Evolutionary conservation across 352 stramenopile genomes (phyloP).

Genomic region (Saprolegnia diclina): DNA sequence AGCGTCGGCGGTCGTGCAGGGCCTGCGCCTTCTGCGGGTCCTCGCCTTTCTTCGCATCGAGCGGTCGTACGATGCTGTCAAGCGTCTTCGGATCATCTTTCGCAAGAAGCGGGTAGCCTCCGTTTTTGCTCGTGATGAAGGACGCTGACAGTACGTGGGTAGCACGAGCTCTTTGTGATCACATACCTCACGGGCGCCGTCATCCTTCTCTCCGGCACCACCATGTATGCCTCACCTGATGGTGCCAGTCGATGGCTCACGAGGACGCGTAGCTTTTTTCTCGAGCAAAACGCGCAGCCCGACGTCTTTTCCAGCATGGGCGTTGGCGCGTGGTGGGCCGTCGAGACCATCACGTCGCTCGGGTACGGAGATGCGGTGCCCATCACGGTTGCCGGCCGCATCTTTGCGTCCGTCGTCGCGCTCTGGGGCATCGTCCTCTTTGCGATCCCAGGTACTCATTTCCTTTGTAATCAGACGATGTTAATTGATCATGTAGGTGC

Average conservation of each 20-base stretch:
- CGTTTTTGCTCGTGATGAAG: too few relatives aligned
- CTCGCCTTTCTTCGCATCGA: conserved; percentile 78
- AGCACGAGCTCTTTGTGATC: conserved; percentile 68
- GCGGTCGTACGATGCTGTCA: conserved; percentile 69
- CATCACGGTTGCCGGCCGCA: conserved; percentile 50
- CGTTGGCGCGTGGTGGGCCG: conserved; percentile 69
- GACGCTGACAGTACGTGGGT: neutral
- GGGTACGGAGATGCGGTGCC: conserved; percentile 82
- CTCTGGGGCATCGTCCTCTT: conserved; percentile 83
- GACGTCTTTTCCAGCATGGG: conserved; percentile 73
- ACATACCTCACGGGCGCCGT: conserved; percentile 75
- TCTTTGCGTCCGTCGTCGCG: conserved; percentile 72
- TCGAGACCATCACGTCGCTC: conserved; percentile 81
- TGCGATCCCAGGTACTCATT: conserved; percentile 49
- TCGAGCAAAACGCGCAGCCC: conserved; percentile 64
- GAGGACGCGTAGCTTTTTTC: conserved; percentile 42
- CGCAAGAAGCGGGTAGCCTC: conserved; percentile 39
- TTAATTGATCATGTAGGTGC: conserved; percentile 29
- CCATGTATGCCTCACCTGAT: conserved; percentile 46
- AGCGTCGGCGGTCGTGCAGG: conserved; percentile 50
- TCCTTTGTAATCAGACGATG: neutral
- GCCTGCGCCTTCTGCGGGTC: conserved; percentile 62
- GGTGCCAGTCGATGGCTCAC: neutral
- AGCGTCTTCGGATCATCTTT: conserved; percentile 71
- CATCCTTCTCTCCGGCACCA: conserved; percentile 72